phyloP scores from a whole-genome alignment of 352 stramenopile species.

The Phytopythium mirpurense region DNA sequence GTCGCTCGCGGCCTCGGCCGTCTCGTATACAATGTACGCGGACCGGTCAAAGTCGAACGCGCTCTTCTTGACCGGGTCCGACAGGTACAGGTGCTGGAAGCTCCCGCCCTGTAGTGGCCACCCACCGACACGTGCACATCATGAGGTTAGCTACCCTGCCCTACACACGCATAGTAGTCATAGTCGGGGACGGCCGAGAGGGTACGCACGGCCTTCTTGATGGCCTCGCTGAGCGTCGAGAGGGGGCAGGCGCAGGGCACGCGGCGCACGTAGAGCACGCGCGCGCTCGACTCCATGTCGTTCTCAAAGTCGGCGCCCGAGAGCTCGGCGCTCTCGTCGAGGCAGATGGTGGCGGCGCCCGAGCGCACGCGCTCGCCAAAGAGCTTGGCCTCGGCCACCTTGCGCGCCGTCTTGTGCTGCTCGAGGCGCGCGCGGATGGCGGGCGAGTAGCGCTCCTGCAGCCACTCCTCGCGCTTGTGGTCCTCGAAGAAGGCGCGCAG shows the following conservation, averaged over 20 bases:
- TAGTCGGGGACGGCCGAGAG: background rate
- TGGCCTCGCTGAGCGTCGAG: constrained; percentile 60
- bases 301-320: constrained; percentile 58
- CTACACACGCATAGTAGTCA: too few species aligned
- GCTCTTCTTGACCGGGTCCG: constrained; percentile 83
- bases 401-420: constrained; percentile 56
- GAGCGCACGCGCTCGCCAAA: constrained; percentile 62
- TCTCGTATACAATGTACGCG: constrained; percentile 84
- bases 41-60: constrained; percentile 82
- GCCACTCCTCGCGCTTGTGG: constrained; percentile 83
- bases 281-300: constrained; percentile 70
- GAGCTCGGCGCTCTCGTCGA: constrained; percentile 49
- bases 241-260: constrained; percentile 77
- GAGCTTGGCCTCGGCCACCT: constrained; percentile 69
- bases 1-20: constrained; percentile 50
- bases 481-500: constrained; percentile 82
- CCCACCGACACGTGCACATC: too few species aligned
- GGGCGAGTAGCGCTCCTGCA: constrained; percentile 82
- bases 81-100: constrained; percentile 75
- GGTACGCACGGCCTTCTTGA: constrained; percentile 73
- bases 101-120: constrained; percentile 41
- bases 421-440: constrained; percentile 64
- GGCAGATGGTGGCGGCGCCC: constrained; percentile 44
- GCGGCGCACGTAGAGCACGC: constrained; percentile 74
- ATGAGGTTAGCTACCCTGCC: too few species aligned